phyloP scores from a whole-genome alignment of 2,329 filamentous ascomycete genomes.

The Cladophialophora carrionii region DNA sequence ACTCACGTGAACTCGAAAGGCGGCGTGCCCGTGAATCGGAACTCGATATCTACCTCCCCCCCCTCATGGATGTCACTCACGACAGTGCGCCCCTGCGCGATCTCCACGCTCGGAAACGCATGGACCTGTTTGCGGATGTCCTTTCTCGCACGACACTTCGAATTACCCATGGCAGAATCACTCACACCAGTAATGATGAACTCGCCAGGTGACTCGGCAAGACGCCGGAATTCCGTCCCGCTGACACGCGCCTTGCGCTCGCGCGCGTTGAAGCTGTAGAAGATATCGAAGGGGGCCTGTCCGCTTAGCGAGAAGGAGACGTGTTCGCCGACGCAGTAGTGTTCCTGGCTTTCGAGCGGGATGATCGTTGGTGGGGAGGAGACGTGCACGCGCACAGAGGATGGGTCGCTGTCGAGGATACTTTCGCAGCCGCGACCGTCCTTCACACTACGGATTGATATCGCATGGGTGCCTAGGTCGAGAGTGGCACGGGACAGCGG shows the following conservation, averaged over 20 bases:
- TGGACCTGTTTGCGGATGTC: conserved; percentile 83
- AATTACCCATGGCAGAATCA: conserved; percentile 67
- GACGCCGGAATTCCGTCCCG: conserved; percentile 74
- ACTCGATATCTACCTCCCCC: conserved; percentile 87
- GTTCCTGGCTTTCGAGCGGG: conserved; percentile 76
- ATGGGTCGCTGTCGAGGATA: conserved; percentile 69
- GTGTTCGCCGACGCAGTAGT: conserved; percentile 95
- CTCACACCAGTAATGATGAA: conserved; percentile 86
- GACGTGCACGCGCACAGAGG: conserved; percentile 85
- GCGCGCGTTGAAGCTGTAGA: conserved; percentile 82
- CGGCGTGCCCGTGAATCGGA: conserved; percentile 92
- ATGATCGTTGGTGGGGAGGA: conserved; percentile 92
- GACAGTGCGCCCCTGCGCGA: conserved; percentile 79
- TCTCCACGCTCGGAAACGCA: conserved; percentile 85
- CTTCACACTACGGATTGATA: conserved; percentile 86
- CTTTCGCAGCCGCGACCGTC: conserved; percentile 85
- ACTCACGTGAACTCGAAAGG: conserved; percentile 88
- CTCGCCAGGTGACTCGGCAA: conserved; percentile 86
- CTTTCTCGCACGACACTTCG: conserved; percentile 78
- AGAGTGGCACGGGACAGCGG: conserved; percentile 82
- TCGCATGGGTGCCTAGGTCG: conserved; percentile 83
- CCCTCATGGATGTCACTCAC: conserved; percentile 96
- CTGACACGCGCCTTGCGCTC: conserved; percentile 74
- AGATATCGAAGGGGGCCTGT: conserved; percentile 87
- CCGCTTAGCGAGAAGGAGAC: conserved; percentile 91